These are phyloP conservation scores for Stevia rebaudiana DNA, from an alignment of 140 eudicot species.

Conservation along the genomic window DNA sequence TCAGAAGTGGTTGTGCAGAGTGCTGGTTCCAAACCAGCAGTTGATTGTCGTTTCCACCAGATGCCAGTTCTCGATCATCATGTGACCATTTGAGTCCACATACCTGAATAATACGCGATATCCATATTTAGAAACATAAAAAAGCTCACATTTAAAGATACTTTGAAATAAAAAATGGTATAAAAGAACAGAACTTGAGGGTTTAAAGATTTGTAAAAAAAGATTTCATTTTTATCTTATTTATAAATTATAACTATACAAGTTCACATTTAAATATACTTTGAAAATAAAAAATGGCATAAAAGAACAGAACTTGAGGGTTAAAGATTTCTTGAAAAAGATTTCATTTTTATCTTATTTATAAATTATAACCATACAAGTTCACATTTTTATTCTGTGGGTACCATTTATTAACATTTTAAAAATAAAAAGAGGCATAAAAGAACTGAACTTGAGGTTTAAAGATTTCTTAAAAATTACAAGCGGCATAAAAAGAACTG, in stretches of 20 bases:
- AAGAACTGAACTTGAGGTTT: too few relatives aligned
- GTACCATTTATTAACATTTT: background rate
- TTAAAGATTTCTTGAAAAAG: background rate
- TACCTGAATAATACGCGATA: conserved; percentile 36
- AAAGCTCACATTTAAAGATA: background rate
- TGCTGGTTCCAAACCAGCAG: conserved; percentile 94
- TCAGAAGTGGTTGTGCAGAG: conserved; percentile 59
- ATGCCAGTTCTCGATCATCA: conserved; percentile 96
- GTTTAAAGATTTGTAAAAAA: background rate
- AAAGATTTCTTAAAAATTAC: background rate
- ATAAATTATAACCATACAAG: background rate
- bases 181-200: background rate
- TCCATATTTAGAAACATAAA: background rate
- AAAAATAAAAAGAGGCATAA: too few relatives aligned
- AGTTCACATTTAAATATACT: background rate
- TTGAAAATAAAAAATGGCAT: background rate
- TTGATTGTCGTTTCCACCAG: conserved; percentile 98
- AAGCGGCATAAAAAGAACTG: too few relatives aligned
- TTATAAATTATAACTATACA: background rate
- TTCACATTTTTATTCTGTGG: background rate
- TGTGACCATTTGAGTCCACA: conserved; percentile 99
- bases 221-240: background rate
- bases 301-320: background rate
- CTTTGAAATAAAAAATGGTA: background rate
- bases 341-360: background rate